Base-by-base conservation (phyloP, 2,329 filamentous ascomycete genomes). In the Paecilomyces niveus region DNA sequence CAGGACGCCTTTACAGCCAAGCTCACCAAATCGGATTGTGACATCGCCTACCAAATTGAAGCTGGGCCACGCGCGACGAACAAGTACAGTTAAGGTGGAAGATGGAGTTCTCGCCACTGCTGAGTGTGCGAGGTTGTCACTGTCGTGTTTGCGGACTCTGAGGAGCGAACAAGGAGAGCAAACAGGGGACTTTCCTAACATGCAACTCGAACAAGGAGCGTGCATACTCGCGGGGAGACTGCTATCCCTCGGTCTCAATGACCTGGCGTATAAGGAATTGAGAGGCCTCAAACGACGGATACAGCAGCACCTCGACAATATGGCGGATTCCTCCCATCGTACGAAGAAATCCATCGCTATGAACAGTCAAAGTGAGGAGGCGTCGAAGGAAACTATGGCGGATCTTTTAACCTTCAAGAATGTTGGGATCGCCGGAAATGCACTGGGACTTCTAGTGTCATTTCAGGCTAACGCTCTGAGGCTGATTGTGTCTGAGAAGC, bases 191-290 rank as follows among this genome's bases (percentile, higher is more conserved):
- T 52, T 67, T 21, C 71, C 70, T 8, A 74, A 71, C 57, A 64
- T 76, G 54, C 74, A 76, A 55, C 64, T 78, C 7, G 75, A 78
- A 58, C 74, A 76, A 58, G 76, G 75, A 0, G 70, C 74, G 21
- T 77, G 74, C 58, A 72, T 78, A 11, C 62, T 79, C 54, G 70
- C 71, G 7, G 75, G 74, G 22, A 76, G 76, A 45, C 62, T 77
- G 15, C 68, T 78, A 11, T 71, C 74, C 1, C 53, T 77, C 26
- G 75, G 72, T 0, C 63, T 78, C 24, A 69, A 74, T 32, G 75
- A 78, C 13, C 58, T 74, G 57, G 76, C 76, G 6, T 68, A 72
- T 56, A 73, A 70, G 55, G 76, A 78, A 63, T 58, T 79, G n/a
- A 68, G 68, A 55, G 67, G 64, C 1, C 59, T 78, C 18, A 78